Base-by-base conservation (phyloP, 768 basidiomycete species). In the Infundibulicybe gibba region DNA sequence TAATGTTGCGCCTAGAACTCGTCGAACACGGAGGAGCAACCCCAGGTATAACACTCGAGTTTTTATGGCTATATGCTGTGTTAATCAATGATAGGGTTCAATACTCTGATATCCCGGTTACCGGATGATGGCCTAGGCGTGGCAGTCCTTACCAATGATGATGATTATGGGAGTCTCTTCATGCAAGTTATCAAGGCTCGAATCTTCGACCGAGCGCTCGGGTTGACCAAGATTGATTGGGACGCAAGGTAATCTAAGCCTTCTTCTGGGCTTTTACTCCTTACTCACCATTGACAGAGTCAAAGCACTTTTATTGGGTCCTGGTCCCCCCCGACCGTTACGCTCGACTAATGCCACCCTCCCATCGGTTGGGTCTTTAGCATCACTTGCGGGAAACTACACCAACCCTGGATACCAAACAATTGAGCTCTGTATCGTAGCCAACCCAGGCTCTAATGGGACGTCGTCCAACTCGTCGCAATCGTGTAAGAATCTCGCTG, bases 131-230 rank as follows among this genome's bases (percentile, higher is more conserved):
- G 38, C 35, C 14, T 63, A 19, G 63, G 61, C 8, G 45, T 61
- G 9, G 57, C 58, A 1, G 61, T 65, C 17, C 42, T 65, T 13
- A 54, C 56, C 12, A 65, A 65, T 25, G 25, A 25, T 25, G 25
- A 25, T 8, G 25, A 4, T 8, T 25, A 25, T 25, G 25, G 25
- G 25, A 8, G 25, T 4, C 3, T 25, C 8, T 25, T 25, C 25
- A 25, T 25, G 25, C 25, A 25, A 25, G 25, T 25, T 3, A 25
- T 25, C 25, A 25, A 4, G 25, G 8, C 4, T 25, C 25, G 25
- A 25, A 25, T 25, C 8, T 8, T 25, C 25, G 25, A 25, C 25
- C 25, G 25, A 3, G 25, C 25, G 8, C 25, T 25, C 8, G 25
- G 25, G 25, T 25, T 25, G 25, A 3, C 25, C 25, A 8, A 25